A percentile compares a stretch with the other conserved stretches of the same genome.
phyloP scores from a whole-genome alignment of 2,329 filamentous ascomycete species.

The Epichloe gansuensis region DNA sequence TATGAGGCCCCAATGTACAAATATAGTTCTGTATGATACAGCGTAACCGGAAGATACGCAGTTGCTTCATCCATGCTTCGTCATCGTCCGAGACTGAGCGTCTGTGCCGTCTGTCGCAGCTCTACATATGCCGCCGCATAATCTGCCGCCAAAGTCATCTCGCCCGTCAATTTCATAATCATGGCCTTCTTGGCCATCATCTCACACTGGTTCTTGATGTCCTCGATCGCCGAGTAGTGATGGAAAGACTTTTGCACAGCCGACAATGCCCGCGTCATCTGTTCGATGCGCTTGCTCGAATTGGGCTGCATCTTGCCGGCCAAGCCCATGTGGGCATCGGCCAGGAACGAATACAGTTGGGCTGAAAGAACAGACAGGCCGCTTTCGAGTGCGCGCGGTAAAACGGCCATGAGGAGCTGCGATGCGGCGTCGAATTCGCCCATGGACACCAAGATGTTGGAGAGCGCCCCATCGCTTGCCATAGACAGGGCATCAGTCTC shows the following conservation, averaged over 20 bases:
- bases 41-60: background rate
- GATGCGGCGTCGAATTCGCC: constrained; percentile 57
- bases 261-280: constrained; percentile 44
- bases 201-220: constrained; percentile 56
- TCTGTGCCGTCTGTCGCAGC: constrained; percentile 31
- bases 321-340: constrained; percentile 67
- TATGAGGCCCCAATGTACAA: background rate
- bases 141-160: constrained; percentile 50
- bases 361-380: constrained; percentile 51
- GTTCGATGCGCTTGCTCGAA: constrained; percentile 38
- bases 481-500: constrained; percentile 56
- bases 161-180: constrained; percentile 58
- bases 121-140: constrained; percentile 54
- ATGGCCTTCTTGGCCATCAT: constrained; percentile 73
- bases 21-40: background rate
- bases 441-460: constrained; percentile 56
- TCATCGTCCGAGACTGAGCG: constrained; percentile 14
- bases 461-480: constrained; percentile 57
- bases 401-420: constrained; percentile 51
- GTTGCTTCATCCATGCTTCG: background rate
- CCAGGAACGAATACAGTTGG: constrained; percentile 56
- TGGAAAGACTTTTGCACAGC: constrained; percentile 51
- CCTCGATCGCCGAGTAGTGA: constrained; percentile 55
- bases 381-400: constrained; percentile 68
- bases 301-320: constrained; percentile 42